Evolutionary conservation across 305 asterid genomes (phyloP), one percentile per base, ranked within the genome.

Genomic region (Fraxinus latifolia): DNA sequence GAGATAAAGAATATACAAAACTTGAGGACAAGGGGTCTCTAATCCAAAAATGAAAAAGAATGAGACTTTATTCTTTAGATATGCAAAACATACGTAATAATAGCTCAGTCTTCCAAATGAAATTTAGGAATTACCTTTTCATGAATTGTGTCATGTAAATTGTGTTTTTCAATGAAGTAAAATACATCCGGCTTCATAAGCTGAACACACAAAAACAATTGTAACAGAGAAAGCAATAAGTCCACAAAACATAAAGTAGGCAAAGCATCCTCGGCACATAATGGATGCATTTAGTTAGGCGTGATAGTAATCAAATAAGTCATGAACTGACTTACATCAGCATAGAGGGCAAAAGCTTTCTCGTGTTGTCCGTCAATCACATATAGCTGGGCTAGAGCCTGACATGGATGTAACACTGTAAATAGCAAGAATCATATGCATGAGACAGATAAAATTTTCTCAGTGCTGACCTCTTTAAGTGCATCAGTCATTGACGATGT

Each of bases 371-470:
- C 97, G 37, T 94, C 93, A 86, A 90, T 90, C 36, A 91, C 92
- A 80, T 96, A 94, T 62, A 96, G 89, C 91, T 96, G 97, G 37
- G 99, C 97, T 85, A 96, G 89, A 42, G 97, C 97, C 98, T 95
- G 90, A 85, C 81, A 84, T 75, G 84, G 83, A 85, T 74, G 82
- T 58, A 77, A 39, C 53, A 84, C 55, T 21, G 23, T 37, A 55
- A 75, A 80, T 67, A 75, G 31, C 72, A 58, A 80, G 80, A 73
- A 85, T 53, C 23, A 15, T 53, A 15, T 42, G 83, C 39, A 72
- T 74, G 71, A 79, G 44, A 42, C 76, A 58, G 39, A 87, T 65
- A 65, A 70, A 65, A 86, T 36, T 78, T 15, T 79, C 80, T 85
- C 33, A 73, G 72, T 74, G 88, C 90, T 70, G 81, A 92, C 99